A percentile compares a stretch with the other conserved stretches of the same genome.
These are phyloP conservation scores for Phaeodactylum tricornutum DNA, from an alignment of 108 stramenopile species.

Conservation along the genomic window DNA sequence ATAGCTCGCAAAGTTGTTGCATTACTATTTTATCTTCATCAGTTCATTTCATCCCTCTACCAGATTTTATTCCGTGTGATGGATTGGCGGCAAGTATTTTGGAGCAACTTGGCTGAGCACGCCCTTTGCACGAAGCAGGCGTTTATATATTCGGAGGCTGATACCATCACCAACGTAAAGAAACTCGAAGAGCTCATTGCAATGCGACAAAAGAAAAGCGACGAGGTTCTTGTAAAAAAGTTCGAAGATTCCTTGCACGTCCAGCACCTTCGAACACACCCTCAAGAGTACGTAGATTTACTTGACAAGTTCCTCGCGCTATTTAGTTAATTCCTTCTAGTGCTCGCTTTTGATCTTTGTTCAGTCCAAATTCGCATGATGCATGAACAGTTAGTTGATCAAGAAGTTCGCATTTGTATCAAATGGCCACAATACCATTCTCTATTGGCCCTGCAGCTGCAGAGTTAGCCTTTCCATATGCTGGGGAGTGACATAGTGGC, in stretches of 20 bases:
- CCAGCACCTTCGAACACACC: neutral
- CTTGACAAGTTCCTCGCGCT: neutral
- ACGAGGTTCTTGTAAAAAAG: neutral
- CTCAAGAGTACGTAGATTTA: neutral
- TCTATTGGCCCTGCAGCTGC: too few relatives aligned
- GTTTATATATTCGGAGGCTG: neutral
- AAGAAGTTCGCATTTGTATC: too few relatives aligned
- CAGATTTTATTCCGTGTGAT: neutral
- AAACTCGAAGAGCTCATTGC: slow-evolving; percentile 2
- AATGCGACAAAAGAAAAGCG: neutral
- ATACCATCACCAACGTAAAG: neutral
- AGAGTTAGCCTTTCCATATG: too few relatives aligned
- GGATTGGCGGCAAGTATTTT: neutral
- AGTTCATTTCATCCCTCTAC: too few relatives aligned
- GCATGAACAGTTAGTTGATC: too few relatives aligned
- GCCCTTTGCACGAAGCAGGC: neutral
- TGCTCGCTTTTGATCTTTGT: too few relatives aligned
- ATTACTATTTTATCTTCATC: too few relatives aligned
- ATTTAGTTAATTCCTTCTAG: too few relatives aligned
- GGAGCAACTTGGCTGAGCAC: neutral
- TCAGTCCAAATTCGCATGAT: too few relatives aligned
- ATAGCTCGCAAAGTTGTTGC: too few relatives aligned
- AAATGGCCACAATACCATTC: too few relatives aligned
- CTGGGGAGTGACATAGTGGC: slow-evolving; percentile 5
- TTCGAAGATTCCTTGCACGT: slow-evolving; percentile 3